Percentiles rank a stretch among this genome's conserved stretches.
Conservation (phyloP, 2,329 filamentous ascomycete genomes). For the Sporothrix brunneoviolacea region DNA sequence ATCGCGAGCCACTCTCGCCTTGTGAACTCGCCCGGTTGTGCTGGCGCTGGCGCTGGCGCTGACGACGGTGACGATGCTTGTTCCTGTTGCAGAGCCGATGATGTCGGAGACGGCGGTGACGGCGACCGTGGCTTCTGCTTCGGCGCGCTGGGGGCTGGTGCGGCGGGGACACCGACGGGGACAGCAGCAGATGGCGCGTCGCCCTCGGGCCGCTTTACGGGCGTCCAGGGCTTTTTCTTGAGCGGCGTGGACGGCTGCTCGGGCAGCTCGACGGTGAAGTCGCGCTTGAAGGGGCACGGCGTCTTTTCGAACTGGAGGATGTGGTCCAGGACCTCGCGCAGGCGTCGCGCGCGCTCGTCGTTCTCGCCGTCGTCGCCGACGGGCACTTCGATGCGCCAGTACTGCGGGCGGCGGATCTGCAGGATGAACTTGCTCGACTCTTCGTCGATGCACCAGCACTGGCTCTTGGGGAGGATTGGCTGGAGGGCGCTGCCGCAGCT, state of each 20-base stretch:
- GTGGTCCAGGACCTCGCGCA: conserved; percentile 63
- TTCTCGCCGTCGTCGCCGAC: conserved; percentile 54
- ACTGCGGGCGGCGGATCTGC: conserved; percentile 73
- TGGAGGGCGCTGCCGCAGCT: conserved; percentile 79
- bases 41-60: neutral
- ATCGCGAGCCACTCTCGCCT: conserved; percentile 16
- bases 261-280: conserved; percentile 68
- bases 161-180: conserved; percentile 16
- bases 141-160: neutral
- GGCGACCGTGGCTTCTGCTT: neutral
- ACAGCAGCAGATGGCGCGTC: conserved; percentile 23
- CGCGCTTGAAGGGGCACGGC: conserved; percentile 73
- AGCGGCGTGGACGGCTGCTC: conserved; percentile 59
- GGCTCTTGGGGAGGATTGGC: conserved; percentile 80
- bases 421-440: conserved; percentile 76
- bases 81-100: neutral
- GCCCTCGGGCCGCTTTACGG: conserved; percentile 31
- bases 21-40: conserved; percentile 10
- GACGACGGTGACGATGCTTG: neutral
- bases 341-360: conserved; percentile 52
- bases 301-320: conserved; percentile 84
- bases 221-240: conserved; percentile 63
- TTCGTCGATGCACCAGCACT: conserved; percentile 90
- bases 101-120: neutral
- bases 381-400: conserved; percentile 85